Evolutionary conservation across 768 basidiomycete genomes (phyloP).

Genomic region (Calocybe gangraenosa): DNA sequence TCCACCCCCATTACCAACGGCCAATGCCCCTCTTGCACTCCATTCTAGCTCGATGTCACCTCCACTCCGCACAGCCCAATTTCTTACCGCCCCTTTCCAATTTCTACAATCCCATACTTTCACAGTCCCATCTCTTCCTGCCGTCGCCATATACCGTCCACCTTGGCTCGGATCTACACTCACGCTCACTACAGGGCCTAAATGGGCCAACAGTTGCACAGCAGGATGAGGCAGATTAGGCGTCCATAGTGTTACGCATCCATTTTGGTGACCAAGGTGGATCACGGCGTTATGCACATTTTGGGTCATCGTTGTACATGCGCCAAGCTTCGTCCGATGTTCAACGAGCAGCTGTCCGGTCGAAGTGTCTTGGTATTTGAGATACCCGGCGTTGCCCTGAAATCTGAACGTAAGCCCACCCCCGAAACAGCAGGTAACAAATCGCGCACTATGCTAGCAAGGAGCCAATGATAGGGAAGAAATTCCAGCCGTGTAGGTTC

Average conservation of each 20-base stretch:
- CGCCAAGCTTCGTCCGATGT: slow-evolving; percentile 87
- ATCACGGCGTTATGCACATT: slow-evolving; percentile 93
- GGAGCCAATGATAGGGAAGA: slow-evolving; percentile 92
- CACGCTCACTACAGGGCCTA: slow-evolving; percentile 80
- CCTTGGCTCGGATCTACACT: slow-evolving; percentile 81
- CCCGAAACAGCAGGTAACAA: background rate
- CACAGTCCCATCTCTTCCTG: slow-evolving; percentile 82
- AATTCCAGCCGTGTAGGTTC: slow-evolving; percentile 91
- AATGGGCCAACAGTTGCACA: slow-evolving; percentile 86
- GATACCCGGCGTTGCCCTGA: slow-evolving; percentile 82
- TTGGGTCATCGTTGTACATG: slow-evolving; percentile 82
- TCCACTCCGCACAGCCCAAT: slow-evolving; percentile 69
- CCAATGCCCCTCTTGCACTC: slow-evolving; percentile 82
- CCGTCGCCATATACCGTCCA: slow-evolving; percentile 88
- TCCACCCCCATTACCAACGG: slow-evolving; percentile 76
- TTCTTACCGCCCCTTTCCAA: slow-evolving; percentile 85
- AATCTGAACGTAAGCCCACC: background rate
- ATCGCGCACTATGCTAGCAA: slow-evolving; percentile 69
- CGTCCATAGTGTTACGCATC: slow-evolving; percentile 94
- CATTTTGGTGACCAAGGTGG: slow-evolving; percentile 92
- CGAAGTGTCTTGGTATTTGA: slow-evolving; percentile 97
- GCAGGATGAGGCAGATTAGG: slow-evolving; percentile 91
- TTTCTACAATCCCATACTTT: slow-evolving; percentile 98
- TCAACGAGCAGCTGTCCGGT: slow-evolving; percentile 84
- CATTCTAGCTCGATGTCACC: slow-evolving; percentile 67